Percentiles rank a stretch among this genome's conserved stretches.
Evolutionary conservation across 768 basidiomycete species (phyloP).

Genomic region (Hericium erinaceus): DNA sequence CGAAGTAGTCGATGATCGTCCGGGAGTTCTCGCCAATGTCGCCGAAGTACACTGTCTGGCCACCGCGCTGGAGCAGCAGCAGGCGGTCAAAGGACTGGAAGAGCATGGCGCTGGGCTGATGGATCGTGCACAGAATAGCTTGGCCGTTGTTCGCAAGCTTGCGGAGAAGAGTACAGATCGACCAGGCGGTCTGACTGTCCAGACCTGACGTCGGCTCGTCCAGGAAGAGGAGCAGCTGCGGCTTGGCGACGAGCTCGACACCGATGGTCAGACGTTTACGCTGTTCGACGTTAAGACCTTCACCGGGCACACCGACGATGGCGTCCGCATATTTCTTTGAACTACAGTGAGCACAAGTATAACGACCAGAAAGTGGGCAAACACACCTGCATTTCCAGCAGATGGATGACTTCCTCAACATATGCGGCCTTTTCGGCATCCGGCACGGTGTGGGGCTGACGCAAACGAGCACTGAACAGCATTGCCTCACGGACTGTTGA

Average conservation of each 20-base stretch:
- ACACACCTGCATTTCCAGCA: not conserved
- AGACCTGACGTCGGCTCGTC: slow-evolving; percentile 86
- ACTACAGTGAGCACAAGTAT: no score
- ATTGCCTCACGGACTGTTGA: slow-evolving; percentile 77
- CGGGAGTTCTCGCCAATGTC: slow-evolving; percentile 55
- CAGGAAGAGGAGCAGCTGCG: slow-evolving; percentile 36
- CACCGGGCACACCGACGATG: not conserved
- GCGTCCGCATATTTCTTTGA: not conserved
- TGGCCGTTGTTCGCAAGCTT: slow-evolving; percentile 75
- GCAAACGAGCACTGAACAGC: slow-evolving; percentile 67
- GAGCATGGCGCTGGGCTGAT: slow-evolving; percentile 73
- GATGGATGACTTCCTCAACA: not conserved
- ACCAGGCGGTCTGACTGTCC: slow-evolving; percentile 83
- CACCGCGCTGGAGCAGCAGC: slow-evolving; percentile 68
- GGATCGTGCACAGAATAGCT: slow-evolving; percentile 79
- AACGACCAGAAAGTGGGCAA: no score
- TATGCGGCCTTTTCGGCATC: slow-evolving; percentile 72
- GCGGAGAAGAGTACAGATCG: slow-evolving; percentile 65
- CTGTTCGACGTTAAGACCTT: not conserved
- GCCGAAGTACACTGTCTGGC: slow-evolving; percentile 59
- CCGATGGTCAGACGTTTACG: not conserved
- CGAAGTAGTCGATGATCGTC: slow-evolving; percentile 68
- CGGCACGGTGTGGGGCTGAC: slow-evolving; percentile 61
- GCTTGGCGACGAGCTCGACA: not conserved
- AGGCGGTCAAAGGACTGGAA: slow-evolving; percentile 80